Percentiles rank a stretch among this genome's conserved stretches.
Evolutionary conservation across 495 filamentous ascomycete species (phyloP).

Genomic region (Pyronema omphalodes): DNA sequence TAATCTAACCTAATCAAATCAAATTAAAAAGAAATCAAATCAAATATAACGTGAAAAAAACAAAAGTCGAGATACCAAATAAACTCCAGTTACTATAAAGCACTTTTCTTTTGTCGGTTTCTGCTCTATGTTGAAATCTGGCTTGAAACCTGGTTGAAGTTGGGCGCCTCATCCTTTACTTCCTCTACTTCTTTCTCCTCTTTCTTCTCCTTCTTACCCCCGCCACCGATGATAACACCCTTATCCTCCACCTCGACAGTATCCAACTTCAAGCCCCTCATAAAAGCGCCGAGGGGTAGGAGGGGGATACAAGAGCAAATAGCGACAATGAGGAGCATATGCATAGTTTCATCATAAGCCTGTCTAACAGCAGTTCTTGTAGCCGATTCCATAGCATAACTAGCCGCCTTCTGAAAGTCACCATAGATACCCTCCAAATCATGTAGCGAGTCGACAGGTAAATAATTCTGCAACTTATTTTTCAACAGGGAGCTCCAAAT

Average conservation of each 20-base stretch:
- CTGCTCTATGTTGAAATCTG: too few species aligned
- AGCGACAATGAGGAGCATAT: conserved; percentile 36
- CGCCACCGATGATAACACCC: neutral
- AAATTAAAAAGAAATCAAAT: too few species aligned
- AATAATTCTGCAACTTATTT: conserved; percentile 35
- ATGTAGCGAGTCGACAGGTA: conserved; percentile 28
- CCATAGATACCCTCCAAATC: conserved; percentile 38
- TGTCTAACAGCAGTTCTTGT: conserved; percentile 39
- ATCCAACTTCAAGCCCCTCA: conserved; percentile 38
- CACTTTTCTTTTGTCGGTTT: too few species aligned
- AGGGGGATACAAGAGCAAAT: conserved; percentile 35
- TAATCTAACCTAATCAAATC: too few species aligned
- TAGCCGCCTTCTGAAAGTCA: conserved; percentile 35
- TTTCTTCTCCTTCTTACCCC: neutral
- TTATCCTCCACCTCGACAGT: conserved; percentile 23
- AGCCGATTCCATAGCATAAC: conserved; percentile 36
- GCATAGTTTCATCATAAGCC: conserved; percentile 45
- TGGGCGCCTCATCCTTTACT: too few species aligned
- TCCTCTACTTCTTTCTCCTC: neutral
- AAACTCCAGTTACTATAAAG: too few species aligned
- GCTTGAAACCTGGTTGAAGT: too few species aligned
- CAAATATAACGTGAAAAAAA: too few species aligned
- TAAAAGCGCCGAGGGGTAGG: conserved; percentile 36
- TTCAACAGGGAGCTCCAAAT: conserved; percentile 45
- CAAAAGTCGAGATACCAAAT: too few species aligned